Evolutionary conservation across 1,139 yeast species (phyloP).

Genomic region (Scheffersomyces titani): DNA sequence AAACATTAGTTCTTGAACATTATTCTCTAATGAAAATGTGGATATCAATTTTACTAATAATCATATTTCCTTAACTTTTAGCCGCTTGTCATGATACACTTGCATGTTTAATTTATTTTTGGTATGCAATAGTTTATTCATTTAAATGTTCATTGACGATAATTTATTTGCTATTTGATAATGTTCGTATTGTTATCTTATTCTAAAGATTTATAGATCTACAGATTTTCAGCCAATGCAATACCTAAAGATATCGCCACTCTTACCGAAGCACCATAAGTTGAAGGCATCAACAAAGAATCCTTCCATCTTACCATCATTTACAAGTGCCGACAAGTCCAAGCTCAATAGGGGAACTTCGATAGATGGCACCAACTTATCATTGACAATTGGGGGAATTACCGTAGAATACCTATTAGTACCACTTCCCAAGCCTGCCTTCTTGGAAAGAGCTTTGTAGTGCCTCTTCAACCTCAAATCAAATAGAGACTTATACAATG

Average conservation of each 20-base stretch:
- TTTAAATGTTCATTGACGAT: too few species aligned
- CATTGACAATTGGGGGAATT: slow-evolving; percentile 41
- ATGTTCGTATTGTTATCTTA: neutral
- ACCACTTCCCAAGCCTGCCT: slow-evolving; percentile 9
- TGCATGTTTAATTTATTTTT: too few species aligned
- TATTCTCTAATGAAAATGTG: neutral
- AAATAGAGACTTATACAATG: slow-evolving; percentile 37
- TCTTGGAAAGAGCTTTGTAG: slow-evolving; percentile 16
- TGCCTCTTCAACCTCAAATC: slow-evolving; percentile 37
- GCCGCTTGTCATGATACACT: neutral
- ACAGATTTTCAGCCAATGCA: neutral
- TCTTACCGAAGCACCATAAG: slow-evolving; percentile 54
- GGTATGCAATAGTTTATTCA: too few species aligned
- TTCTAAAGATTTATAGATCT: neutral
- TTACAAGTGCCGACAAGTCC: slow-evolving; percentile 30
- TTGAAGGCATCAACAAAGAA: slow-evolving; percentile 36
- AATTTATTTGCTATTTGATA: neutral
- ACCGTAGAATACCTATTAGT: slow-evolving; percentile 20
- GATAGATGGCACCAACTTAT: slow-evolving; percentile 42
- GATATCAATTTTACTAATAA: too few species aligned
- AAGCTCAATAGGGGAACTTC: slow-evolving; percentile 37
- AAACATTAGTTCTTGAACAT: neutral
- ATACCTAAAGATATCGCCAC: slow-evolving; percentile 50
- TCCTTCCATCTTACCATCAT: slow-evolving; percentile 45
- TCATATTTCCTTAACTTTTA: neutral